A percentile compares a stretch with the other conserved stretches of the same genome.
Evolutionary conservation across 2,329 filamentous ascomycete species (phyloP).

Genomic region (Xylariaceae sp.): DNA sequence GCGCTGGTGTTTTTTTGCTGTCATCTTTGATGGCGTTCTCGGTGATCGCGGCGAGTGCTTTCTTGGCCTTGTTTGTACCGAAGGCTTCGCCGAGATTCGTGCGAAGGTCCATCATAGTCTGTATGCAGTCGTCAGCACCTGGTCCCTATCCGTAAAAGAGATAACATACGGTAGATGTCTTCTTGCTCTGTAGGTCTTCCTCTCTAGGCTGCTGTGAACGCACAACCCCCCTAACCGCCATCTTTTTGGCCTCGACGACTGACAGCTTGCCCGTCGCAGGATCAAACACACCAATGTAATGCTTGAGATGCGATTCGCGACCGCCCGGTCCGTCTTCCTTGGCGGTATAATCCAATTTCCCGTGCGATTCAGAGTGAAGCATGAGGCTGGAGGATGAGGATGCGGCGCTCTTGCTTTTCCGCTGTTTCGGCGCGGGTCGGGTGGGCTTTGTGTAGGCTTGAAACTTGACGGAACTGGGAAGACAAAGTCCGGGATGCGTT

Average conservation of each 20-base stretch:
- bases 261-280: constrained; percentile 53
- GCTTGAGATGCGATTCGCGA: constrained; percentile 45
- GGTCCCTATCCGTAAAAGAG: background rate
- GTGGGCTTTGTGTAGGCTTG: constrained; percentile 43
- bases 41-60: constrained; percentile 54
- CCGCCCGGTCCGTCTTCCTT: constrained; percentile 44
- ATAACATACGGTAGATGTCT: constrained; percentile 34
- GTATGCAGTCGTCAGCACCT: constrained; percentile 20
- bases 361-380: constrained; percentile 53
- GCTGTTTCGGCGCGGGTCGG: constrained; percentile 27
- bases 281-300: constrained; percentile 62
- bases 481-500: constrained; percentile 37
- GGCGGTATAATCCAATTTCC: constrained; percentile 54
- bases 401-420: constrained; percentile 37
- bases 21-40: constrained; percentile 60
- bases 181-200: constrained; percentile 38
- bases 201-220: constrained; percentile 49
- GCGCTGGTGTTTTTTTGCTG: constrained; percentile 40
- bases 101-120: constrained; percentile 57
- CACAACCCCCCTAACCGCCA: constrained; percentile 54
- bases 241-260: constrained; percentile 58
- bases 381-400: constrained; percentile 44
- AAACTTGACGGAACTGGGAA: constrained; percentile 39
- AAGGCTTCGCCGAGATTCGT: constrained; percentile 71
- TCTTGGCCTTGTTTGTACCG: constrained; percentile 80